Conservation (phyloP, 1,139 yeast species). For the Spathaspora sp. region DNA sequence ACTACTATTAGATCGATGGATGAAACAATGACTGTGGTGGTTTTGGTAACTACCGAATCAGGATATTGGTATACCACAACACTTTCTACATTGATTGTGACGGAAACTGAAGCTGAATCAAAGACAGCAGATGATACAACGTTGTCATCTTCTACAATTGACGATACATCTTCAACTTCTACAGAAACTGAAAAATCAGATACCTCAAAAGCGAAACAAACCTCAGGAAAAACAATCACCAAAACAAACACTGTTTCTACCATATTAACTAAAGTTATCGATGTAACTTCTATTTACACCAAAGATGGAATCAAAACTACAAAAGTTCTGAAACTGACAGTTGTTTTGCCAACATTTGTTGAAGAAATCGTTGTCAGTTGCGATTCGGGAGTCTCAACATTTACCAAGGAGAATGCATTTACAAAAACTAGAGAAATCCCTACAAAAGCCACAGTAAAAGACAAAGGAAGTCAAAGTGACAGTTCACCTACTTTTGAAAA, state of each 20-base stretch:
- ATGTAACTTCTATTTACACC: neutral
- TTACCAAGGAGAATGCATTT: neutral
- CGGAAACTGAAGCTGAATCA: neutral
- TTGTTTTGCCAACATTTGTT: neutral
- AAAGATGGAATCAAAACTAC: neutral
- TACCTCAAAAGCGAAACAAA: no score
- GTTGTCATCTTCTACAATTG: no score
- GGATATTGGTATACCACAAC: neutral
- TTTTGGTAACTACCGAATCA: neutral
- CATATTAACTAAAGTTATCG: neutral
- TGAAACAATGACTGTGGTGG: neutral
- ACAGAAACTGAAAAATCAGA: no score
- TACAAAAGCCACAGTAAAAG: no score
- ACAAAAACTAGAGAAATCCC: neutral
- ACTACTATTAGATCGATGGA: neutral
- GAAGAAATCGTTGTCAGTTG: neutral
- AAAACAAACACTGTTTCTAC: neutral
- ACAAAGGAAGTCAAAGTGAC: neutral
- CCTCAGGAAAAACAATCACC: neutral
- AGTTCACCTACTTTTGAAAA: neutral
- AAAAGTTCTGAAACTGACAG: neutral
- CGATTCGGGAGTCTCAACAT: neutral
- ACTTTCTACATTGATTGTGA: neutral
- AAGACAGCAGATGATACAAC: neutral
- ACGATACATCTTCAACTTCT: no score